Evolutionary conservation across 257 asterid genomes (phyloP).

Genomic region (Penstemon eatonii): DNA sequence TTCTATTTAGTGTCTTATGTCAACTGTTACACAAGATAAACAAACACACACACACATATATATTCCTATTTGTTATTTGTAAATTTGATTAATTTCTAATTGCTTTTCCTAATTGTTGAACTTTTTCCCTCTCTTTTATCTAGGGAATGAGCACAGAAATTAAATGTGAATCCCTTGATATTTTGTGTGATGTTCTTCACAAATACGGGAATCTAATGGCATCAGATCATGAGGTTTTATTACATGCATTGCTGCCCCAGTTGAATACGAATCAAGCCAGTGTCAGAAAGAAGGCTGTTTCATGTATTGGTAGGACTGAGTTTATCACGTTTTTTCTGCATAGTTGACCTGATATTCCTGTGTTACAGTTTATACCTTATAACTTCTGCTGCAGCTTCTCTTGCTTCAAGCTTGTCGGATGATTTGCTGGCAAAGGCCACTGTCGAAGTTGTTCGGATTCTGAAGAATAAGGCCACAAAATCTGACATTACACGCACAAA

Average conservation of each 20-base stretch:
- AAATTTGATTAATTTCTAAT: background rate
- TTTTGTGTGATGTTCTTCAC: conserved; percentile 93
- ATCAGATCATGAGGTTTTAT: conserved; percentile 76
- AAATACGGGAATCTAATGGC: conserved; percentile 89
- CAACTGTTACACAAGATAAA: background rate
- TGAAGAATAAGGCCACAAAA: conserved; percentile 60
- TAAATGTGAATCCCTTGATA: conserved; percentile 96
- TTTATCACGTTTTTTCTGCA: background rate
- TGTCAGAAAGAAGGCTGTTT: conserved; percentile 91
- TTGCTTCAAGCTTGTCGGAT: conserved; percentile 97
- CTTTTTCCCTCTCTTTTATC: conserved; percentile 24
- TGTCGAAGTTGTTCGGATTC: conserved; percentile 70
- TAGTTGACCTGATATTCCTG: conserved; percentile 19
- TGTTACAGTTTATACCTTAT: conserved; percentile 22
- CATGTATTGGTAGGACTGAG: conserved; percentile 79
- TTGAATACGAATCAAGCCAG: conserved; percentile 90
- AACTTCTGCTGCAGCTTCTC: conserved; percentile 66
- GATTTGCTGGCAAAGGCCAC: conserved; percentile 93
- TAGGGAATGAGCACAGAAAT: conserved; percentile 90
- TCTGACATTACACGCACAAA: conserved; percentile 89
- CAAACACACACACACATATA: background rate
- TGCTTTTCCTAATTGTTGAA: conserved; percentile 10
- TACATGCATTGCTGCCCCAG: conserved; percentile 78
- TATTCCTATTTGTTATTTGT: background rate
- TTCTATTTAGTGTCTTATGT: conserved; percentile 17